Percentiles rank a stretch among this genome's conserved stretches.
Evolutionary conservation across 2,329 filamentous ascomycete species (phyloP).

Genomic region (Phialophora tarda): DNA sequence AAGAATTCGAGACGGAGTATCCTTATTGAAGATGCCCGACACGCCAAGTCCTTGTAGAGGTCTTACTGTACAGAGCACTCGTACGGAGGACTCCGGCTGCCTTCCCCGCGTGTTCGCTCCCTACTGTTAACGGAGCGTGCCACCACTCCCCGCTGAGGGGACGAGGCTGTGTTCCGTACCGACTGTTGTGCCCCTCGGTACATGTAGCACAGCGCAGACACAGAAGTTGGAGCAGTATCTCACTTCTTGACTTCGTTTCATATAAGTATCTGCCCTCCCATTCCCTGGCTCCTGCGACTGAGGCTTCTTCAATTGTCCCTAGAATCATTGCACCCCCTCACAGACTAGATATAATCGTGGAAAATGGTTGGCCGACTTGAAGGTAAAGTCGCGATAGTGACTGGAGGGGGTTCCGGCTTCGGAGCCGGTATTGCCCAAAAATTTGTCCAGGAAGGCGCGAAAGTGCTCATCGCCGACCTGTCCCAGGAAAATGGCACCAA

Average conservation of each 20-base stretch:
- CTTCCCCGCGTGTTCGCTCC: slow-evolving; percentile 5
- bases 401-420: slow-evolving; percentile 51
- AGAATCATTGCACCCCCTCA: not conserved
- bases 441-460: slow-evolving; percentile 46
- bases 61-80: no score
- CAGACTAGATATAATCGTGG: not conserved
- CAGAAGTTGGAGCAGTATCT: not conserved
- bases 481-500: slow-evolving; percentile 30
- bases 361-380: slow-evolving; percentile 40
- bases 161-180: slow-evolving; percentile 16
- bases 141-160: slow-evolving; percentile 20
- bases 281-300: not conserved
- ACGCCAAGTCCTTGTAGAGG: no score
- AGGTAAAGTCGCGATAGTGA: slow-evolving; percentile 51
- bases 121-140: slow-evolving; percentile 6
- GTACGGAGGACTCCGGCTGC: no score
- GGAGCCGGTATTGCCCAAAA: slow-evolving; percentile 49
- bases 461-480: slow-evolving; percentile 45
- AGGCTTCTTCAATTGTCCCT: not conserved
- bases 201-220: not conserved
- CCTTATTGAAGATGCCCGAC: no score
- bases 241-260: not conserved
- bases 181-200: slow-evolving; percentile 2
- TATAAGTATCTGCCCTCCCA: not conserved
- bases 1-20: no score